Evolutionary conservation across 1,284 basidiomycete genomes (phyloP).

Genomic region (Fomitopsis schrenkii): DNA sequence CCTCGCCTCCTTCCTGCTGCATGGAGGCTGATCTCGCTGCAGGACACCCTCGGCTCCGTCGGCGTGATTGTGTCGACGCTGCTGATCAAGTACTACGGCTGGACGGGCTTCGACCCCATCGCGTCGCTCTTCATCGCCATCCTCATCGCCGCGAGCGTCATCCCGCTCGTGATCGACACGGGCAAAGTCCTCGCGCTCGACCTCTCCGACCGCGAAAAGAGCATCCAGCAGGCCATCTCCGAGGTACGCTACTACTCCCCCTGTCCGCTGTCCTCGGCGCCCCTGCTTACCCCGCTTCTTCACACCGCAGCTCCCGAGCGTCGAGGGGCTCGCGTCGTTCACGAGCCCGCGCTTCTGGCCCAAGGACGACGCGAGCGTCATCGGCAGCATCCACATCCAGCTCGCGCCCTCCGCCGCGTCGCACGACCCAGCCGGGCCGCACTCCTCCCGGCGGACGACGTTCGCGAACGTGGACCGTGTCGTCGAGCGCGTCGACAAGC

Average conservation of each 20-base stretch:
- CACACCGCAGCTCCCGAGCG: slow-evolving; percentile 41
- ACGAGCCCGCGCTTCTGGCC: slow-evolving; percentile 92
- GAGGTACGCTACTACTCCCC: slow-evolving; percentile 51
- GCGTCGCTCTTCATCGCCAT: slow-evolving; percentile 96
- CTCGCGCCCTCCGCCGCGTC: slow-evolving; percentile 56
- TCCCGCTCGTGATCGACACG: slow-evolving; percentile 93
- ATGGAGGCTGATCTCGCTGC: slow-evolving; percentile 2
- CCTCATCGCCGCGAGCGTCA: slow-evolving; percentile 91
- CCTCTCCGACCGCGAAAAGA: slow-evolving; percentile 64
- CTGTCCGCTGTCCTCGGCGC: neutral
- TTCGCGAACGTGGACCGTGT: slow-evolving; percentile 68
- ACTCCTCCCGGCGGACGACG: slow-evolving; percentile 42
- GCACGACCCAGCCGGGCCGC: slow-evolving; percentile 51
- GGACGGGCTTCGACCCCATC: slow-evolving; percentile 99
- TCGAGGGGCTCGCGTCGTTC: slow-evolving; percentile 83
- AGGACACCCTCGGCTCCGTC: slow-evolving; percentile 90
- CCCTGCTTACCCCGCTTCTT: neutral
- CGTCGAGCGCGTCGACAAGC: slow-evolving; percentile 67
- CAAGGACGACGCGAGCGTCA: slow-evolving; percentile 80
- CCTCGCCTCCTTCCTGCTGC: neutral
- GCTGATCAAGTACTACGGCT: slow-evolving; percentile 95
- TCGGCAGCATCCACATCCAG: slow-evolving; percentile 91
- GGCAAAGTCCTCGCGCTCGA: slow-evolving; percentile 89
- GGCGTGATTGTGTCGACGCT: slow-evolving; percentile 99
- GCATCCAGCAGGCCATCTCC: slow-evolving; percentile 68